Evolutionary conservation across 2,329 filamentous ascomycete genomes (phyloP).

Genomic region (Pyrenochaeta sp.): DNA sequence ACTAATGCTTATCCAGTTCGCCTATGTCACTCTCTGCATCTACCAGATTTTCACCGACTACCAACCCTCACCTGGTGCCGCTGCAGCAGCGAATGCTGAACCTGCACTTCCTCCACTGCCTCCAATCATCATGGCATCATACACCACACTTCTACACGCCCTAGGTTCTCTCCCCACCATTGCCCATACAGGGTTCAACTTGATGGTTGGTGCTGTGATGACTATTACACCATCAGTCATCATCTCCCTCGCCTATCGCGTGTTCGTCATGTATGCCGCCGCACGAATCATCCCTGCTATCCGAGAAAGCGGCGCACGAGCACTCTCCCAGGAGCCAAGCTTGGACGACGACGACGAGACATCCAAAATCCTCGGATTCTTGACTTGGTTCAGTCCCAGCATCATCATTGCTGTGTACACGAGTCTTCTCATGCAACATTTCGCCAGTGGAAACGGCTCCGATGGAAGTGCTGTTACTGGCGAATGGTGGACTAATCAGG

Average conservation of each 20-base stretch:
- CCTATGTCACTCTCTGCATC: constrained; percentile 96
- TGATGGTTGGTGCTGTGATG: constrained; percentile 89
- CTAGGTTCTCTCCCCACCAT: constrained; percentile 83
- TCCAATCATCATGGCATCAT: constrained; percentile 97
- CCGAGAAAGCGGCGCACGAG: constrained; percentile 82
- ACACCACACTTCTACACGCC: constrained; percentile 86
- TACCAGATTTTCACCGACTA: constrained; percentile 99
- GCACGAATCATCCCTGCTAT: constrained; percentile 96
- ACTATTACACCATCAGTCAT: constrained; percentile 96
- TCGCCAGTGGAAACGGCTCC: constrained; percentile 69
- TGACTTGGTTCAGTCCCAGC: constrained; percentile 94
- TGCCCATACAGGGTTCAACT: constrained; percentile 81
- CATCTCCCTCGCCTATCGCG: constrained; percentile 90
- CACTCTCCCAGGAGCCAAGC: constrained; percentile 82
- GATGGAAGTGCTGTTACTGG: constrained; percentile 56
- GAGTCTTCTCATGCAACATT: constrained; percentile 93
- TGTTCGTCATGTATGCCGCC: constrained; percentile 93
- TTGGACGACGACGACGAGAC: constrained; percentile 87
- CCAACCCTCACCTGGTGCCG: constrained; percentile 72
- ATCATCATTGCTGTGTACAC: constrained; percentile 97
- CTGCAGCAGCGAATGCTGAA: constrained; percentile 65
- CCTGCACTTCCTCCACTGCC: constrained; percentile 96
- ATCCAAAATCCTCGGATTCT: constrained; percentile 77
- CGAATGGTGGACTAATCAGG: constrained; percentile 84
- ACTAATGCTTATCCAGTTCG: constrained; percentile 63